Evolutionary conservation across 2,329 filamentous ascomycete species (phyloP).

Genomic region (Aspergillus neoniger): DNA sequence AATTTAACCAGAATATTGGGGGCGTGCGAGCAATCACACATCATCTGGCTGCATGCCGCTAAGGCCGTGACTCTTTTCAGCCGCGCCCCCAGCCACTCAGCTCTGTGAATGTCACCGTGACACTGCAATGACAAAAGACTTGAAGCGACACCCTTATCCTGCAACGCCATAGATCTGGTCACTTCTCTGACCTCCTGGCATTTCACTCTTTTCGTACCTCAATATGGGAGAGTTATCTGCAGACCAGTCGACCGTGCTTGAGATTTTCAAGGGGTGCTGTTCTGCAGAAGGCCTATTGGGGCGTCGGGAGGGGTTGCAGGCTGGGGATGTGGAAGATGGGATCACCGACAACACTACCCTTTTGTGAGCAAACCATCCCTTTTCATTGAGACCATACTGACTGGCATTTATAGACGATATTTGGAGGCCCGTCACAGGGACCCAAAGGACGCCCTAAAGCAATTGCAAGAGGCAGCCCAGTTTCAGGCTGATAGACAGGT

Average conservation of each 20-base stretch:
- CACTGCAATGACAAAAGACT: neutral
- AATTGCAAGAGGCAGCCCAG: slow-evolving; percentile 16
- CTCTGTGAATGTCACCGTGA: too few species aligned
- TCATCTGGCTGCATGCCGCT: too few species aligned
- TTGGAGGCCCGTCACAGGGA: slow-evolving; percentile 21
- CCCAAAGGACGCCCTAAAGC: slow-evolving; percentile 16
- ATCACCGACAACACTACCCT: slow-evolving; percentile 23
- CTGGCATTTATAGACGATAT: slow-evolving; percentile 20
- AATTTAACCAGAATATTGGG: too few species aligned
- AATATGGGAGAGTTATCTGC: neutral
- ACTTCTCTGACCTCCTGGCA: too few species aligned
- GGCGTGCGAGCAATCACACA: too few species aligned
- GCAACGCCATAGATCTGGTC: neutral
- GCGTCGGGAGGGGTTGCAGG: slow-evolving; percentile 12
- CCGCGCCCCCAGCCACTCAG: too few species aligned
- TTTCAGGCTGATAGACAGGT: slow-evolving; percentile 21
- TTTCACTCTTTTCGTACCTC: neutral
- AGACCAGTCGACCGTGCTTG: neutral
- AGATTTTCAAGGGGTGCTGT: slow-evolving; percentile 2
- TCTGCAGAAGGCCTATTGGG: slow-evolving; percentile 15
- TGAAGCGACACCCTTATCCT: neutral
- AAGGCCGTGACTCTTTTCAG: too few species aligned
- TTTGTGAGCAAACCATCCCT: slow-evolving; percentile 7
- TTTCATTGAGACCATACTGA: neutral
- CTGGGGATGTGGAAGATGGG: slow-evolving; percentile 17